Evolutionary conservation across 1,284 basidiomycete genomes (phyloP).

Genomic region (Ceratobasidium sp.): DNA sequence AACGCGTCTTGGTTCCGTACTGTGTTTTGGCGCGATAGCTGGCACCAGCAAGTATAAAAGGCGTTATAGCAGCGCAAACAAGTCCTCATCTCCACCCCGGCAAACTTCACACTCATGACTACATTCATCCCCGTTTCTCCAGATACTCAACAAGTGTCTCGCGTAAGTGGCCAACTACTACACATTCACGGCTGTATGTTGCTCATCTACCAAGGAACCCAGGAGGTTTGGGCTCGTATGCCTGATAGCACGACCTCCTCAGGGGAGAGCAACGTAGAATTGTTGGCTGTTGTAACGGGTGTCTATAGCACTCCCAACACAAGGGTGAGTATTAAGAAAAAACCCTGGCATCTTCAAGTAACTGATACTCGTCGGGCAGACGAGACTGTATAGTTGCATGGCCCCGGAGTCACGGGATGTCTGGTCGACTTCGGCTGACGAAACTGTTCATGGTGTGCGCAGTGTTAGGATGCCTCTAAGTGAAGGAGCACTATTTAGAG

Average conservation of each 20-base stretch:
- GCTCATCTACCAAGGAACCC: neutral
- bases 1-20: conserved; percentile 15
- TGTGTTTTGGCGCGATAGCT: neutral
- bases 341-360: neutral
- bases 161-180: neutral
- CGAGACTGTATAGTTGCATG: conserved; percentile 33
- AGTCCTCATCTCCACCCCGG: neutral
- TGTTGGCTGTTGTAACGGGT: conserved; percentile 22
- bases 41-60: neutral
- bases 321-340: neutral
- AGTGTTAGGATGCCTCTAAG: conserved; percentile 20
- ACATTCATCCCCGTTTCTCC: neutral
- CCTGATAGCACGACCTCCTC: conserved; percentile 10
- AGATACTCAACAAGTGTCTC: neutral
- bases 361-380: neutral
- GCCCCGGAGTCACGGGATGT: conserved; percentile 34
- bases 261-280: conserved; percentile 35
- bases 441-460: conserved; percentile 21
- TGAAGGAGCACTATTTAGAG: conserved; percentile 29
- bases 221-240: conserved; percentile 41
- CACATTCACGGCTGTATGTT: neutral
- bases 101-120: neutral
- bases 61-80: neutral
- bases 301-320: neutral
- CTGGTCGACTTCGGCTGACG: conserved; percentile 33